These are phyloP conservation scores for Cucurbita argyrosperma DNA, from an alignment of 306 rosid genomes.

Conservation along the genomic window DNA sequence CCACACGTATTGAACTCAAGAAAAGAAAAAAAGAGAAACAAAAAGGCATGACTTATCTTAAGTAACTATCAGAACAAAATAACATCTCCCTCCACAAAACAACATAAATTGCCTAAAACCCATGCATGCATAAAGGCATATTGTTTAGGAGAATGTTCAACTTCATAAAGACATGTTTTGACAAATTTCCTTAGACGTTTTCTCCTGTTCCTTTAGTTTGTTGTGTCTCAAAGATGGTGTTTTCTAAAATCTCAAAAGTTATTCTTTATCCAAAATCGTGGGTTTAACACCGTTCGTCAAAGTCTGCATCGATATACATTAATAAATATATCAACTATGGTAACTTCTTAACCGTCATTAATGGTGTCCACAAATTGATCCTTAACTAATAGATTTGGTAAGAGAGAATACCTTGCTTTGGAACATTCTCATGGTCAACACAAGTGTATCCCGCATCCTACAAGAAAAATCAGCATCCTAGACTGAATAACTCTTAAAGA, in stretches of 20 bases:
- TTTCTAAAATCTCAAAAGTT: neutral
- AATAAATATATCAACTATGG: neutral
- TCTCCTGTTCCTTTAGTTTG: neutral
- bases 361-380: neutral
- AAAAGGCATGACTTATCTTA: too few relatives aligned
- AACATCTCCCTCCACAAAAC: neutral
- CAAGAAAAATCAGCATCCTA: slow-evolving; percentile 21
- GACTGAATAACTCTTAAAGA: neutral
- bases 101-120: neutral
- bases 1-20: neutral
- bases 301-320: neutral
- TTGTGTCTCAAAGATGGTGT: neutral
- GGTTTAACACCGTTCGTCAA: neutral
- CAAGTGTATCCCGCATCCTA: slow-evolving; percentile 84
- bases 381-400: neutral
- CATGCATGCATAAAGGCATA: neutral
- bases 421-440: slow-evolving; percentile 73
- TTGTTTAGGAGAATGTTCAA: neutral
- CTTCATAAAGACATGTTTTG: neutral
- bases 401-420: slow-evolving; percentile 67
- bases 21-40: too few relatives aligned
- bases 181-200: neutral
- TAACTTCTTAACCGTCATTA: neutral
- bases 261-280: neutral
- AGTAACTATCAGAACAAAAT: neutral